These are phyloP conservation scores for Paecilomyces niveus DNA, from an alignment of 2,329 filamentous ascomycete species.

Conservation along the genomic window DNA sequence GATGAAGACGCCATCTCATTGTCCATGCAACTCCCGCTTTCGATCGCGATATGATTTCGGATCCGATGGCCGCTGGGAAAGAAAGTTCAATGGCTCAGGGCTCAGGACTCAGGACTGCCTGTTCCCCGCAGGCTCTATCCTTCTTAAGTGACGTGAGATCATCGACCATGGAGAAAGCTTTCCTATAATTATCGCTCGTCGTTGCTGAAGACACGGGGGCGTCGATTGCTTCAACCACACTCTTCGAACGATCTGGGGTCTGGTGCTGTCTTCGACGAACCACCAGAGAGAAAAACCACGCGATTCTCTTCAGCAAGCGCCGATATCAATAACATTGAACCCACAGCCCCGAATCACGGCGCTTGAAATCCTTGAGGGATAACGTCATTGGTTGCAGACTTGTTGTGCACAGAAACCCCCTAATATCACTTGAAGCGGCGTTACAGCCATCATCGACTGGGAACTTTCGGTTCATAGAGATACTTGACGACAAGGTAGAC, in stretches of 20 bases:
- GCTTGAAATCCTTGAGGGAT: conserved; percentile 10
- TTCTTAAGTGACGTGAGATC: background rate
- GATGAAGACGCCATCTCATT: background rate
- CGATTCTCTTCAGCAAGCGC: conserved; percentile 12
- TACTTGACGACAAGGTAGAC: background rate
- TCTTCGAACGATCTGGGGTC: background rate
- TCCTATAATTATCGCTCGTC: background rate
- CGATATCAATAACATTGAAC: conserved; percentile 6
- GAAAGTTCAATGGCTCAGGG: background rate
- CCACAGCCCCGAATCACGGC: conserved; percentile 13
- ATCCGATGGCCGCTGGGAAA: background rate
- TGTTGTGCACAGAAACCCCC: conserved; percentile 5
- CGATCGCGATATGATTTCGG: background rate
- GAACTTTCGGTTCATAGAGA: background rate
- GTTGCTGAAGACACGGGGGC: background rate
- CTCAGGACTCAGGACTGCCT: background rate
- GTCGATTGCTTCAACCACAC: background rate
- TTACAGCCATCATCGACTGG: conserved; percentile 14
- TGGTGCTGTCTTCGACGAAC: background rate
- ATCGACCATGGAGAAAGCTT: background rate
- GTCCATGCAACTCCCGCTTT: background rate
- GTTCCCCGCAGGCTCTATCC: background rate
- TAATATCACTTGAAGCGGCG: conserved; percentile 12
- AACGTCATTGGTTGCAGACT: conserved; percentile 11
- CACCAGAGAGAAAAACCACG: background rate